Conservation (phyloP, 2,329 filamentous ascomycete genomes). For the Aspergillus sp. region DNA sequence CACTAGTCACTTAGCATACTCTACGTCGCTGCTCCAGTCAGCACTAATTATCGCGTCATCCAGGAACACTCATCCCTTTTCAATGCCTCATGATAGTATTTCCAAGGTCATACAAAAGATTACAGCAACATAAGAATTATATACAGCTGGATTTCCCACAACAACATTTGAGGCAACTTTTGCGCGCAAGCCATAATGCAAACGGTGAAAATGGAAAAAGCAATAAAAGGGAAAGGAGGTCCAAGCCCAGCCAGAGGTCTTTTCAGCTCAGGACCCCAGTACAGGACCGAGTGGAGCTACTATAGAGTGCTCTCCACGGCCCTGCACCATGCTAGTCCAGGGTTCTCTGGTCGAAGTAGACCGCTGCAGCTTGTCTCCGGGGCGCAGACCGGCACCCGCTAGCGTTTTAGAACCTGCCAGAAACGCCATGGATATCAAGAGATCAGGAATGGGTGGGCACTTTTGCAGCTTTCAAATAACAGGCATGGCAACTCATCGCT, state of each 20-base stretch:
- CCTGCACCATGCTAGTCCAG: slow-evolving; percentile 2
- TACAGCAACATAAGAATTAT: slow-evolving; percentile 21
- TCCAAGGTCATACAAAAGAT: slow-evolving; percentile 18
- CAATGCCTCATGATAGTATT: slow-evolving; percentile 7
- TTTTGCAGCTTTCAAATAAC: slow-evolving; percentile 25
- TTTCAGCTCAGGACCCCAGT: neutral
- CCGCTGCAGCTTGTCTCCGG: slow-evolving; percentile 9
- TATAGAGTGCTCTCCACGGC: neutral
- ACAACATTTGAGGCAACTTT: slow-evolving; percentile 20
- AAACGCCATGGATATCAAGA: slow-evolving; percentile 49
- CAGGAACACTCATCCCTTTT: slow-evolving; percentile 5
- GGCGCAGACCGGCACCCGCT: slow-evolving; percentile 23
- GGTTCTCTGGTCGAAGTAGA: neutral
- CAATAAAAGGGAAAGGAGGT: neutral
- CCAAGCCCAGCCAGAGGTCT: neutral
- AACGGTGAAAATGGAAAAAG: slow-evolving; percentile 14
- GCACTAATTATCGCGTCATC: neutral
- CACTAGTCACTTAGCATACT: neutral
- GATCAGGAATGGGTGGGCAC: slow-evolving; percentile 32
- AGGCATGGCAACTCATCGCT: slow-evolving; percentile 24
- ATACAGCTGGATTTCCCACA: slow-evolving; percentile 17
- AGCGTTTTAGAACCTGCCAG: slow-evolving; percentile 40
- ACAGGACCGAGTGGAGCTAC: neutral
- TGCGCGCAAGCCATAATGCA: slow-evolving; percentile 16
- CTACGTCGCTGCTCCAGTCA: neutral